Percentiles rank a stretch among this genome's conserved stretches.
These are phyloP conservation scores for Sporothrix schenckii DNA, from an alignment of 2,329 filamentous ascomycete genomes.

Conservation along the genomic window DNA sequence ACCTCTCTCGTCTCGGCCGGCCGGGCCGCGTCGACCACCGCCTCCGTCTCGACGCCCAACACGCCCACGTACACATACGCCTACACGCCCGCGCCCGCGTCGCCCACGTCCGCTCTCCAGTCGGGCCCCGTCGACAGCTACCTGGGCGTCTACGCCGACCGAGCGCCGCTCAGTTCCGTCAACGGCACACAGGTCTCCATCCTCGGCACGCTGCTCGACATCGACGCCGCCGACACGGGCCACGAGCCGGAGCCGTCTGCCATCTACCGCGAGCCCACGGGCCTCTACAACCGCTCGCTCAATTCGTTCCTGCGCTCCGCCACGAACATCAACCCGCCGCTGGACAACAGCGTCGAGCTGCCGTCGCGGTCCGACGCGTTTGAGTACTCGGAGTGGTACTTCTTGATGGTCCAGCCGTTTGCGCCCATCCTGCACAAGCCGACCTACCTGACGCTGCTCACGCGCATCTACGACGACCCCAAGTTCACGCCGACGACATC, in stretches of 20 bases:
- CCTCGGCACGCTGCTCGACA: constrained; percentile 77
- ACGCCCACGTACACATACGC: constrained; percentile 6
- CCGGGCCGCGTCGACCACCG: not conserved
- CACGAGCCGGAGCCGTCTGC: constrained; percentile 28
- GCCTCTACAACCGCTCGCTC: constrained; percentile 70
- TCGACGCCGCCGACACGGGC: constrained; percentile 60
- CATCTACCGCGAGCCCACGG: constrained; percentile 41
- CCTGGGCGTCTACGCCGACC: constrained; percentile 65
- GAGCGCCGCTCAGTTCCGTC: constrained; percentile 69
- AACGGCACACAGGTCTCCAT: constrained; percentile 76
- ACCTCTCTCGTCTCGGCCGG: not conserved
- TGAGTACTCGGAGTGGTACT: constrained; percentile 74
- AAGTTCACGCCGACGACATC: constrained; percentile 63
- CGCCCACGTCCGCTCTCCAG: constrained; percentile 44
- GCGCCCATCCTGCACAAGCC: constrained; percentile 77
- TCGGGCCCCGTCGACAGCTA: constrained; percentile 63
- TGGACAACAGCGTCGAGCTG: constrained; percentile 57
- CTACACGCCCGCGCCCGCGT: constrained; percentile 36
- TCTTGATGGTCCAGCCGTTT: constrained; percentile 71
- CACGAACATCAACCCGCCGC: constrained; percentile 61
- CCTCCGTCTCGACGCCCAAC: not conserved
- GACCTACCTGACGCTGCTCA: constrained; percentile 68
- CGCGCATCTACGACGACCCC: constrained; percentile 70
- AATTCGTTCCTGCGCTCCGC: constrained; percentile 68
- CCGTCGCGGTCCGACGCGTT: constrained; percentile 67